A percentile compares a stretch with the other conserved stretches of the same genome.
Conservation (phyloP, 768 basidiomycete genomes). For the Leucocoprinus sp. region DNA sequence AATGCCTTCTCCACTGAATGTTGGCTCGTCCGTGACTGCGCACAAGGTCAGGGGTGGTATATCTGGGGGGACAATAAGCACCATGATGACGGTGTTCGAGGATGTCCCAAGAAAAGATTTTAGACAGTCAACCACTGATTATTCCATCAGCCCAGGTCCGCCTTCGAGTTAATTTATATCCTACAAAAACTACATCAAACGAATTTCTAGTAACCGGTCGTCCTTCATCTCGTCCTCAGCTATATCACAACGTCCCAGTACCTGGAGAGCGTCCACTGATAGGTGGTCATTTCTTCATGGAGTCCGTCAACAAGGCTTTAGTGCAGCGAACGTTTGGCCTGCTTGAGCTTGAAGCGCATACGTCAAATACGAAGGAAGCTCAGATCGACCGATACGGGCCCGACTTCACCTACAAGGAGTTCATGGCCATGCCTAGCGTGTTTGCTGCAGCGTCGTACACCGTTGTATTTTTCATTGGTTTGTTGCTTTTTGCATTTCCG, state of each 20-base stretch:
- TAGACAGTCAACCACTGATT: conserved; percentile 23
- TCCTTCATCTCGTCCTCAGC: neutral
- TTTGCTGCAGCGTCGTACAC: conserved; percentile 25
- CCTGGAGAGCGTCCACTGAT: conserved; percentile 25
- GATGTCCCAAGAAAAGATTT: conserved; percentile 28
- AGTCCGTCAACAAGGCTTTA: conserved; percentile 28
- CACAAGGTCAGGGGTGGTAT: conserved; percentile 39
- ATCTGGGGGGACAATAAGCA: conserved; percentile 60
- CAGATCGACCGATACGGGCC: conserved; percentile 49
- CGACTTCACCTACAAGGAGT: conserved; percentile 73
- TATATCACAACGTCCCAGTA: conserved; percentile 30
- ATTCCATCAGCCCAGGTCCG: conserved; percentile 36
- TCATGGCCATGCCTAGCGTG: conserved; percentile 36
- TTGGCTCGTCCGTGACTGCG: conserved; percentile 53
- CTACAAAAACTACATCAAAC: neutral
- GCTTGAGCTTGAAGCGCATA: conserved; percentile 25
- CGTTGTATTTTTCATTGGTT: conserved; percentile 21
- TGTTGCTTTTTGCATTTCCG: conserved; percentile 23
- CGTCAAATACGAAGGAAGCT: conserved; percentile 15
- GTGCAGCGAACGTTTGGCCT: conserved; percentile 43
- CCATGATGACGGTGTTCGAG: conserved; percentile 28
- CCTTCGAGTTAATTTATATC: neutral
- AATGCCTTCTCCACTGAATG: conserved; percentile 19
- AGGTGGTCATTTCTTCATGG: conserved; percentile 36
- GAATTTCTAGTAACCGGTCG: neutral